Evolutionary conservation across 2,329 filamentous ascomycete genomes (phyloP).

Genomic region (Diaporthe sp.): DNA sequence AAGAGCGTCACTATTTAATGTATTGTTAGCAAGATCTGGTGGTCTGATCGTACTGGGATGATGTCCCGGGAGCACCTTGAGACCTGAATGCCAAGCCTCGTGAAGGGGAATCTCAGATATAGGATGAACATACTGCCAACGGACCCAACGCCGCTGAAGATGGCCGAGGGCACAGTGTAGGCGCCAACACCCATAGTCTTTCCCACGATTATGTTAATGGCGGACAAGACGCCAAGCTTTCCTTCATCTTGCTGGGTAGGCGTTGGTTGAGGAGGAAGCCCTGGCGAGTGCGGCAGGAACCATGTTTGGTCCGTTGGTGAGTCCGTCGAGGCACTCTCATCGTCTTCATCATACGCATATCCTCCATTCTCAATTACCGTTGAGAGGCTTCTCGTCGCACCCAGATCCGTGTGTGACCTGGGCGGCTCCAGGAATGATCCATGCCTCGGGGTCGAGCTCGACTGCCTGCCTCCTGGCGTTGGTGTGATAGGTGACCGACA

Average conservation of each 20-base stretch:
- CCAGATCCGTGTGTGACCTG: conserved; percentile 35
- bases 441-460: conserved; percentile 38
- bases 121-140: conserved; percentile 53
- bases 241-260: conserved; percentile 41
- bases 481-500: conserved; percentile 50
- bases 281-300: conserved; percentile 43
- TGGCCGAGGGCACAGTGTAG: conserved; percentile 69
- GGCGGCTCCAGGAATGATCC: conserved; percentile 45
- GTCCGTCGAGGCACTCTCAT: conserved; percentile 39
- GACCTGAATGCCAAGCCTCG: neutral
- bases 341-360: conserved; percentile 35
- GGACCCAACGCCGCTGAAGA: conserved; percentile 66
- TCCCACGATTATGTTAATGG: conserved; percentile 53
- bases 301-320: conserved; percentile 43
- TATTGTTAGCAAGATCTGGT: neutral
- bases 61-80: neutral
- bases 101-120: neutral
- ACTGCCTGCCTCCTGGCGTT: conserved; percentile 35
- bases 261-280: conserved; percentile 22
- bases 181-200: conserved; percentile 58
- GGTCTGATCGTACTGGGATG: too few relatives aligned
- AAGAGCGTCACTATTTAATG: conserved; percentile 55
- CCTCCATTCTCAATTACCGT: conserved; percentile 39
- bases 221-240: conserved; percentile 52
- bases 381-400: conserved; percentile 27